Conservation (phyloP, 225 moss, liverwort and hornwort species). For the Marchantia polymorpha region DNA sequence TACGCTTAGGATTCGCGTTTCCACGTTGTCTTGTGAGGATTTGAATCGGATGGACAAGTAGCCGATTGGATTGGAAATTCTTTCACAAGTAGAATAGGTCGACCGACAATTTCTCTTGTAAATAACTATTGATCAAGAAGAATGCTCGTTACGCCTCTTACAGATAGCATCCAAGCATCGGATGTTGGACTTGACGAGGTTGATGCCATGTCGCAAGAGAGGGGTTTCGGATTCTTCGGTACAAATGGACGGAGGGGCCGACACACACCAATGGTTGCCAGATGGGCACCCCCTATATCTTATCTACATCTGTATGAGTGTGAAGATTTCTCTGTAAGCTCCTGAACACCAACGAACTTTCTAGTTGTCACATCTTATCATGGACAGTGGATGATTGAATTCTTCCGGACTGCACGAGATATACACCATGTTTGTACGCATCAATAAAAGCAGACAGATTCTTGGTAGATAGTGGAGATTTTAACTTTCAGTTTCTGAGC, state of each 20-base stretch:
- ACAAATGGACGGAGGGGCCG: conserved; percentile 60
- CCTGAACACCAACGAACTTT: not conserved
- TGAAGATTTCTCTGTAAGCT: conserved; percentile 77
- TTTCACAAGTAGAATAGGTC: not conserved
- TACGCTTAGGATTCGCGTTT: not conserved
- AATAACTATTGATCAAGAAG: not conserved
- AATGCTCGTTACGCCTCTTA: not conserved
- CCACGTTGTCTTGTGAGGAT: too few relatives aligned
- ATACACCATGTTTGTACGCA: too few relatives aligned
- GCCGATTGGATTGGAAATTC: not conserved
- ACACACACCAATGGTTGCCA: conserved; percentile 47
- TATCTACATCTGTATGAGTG: conserved; percentile 93
- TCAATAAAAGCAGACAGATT: too few relatives aligned
- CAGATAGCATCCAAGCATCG: conserved; percentile 61
- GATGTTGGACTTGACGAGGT: conserved; percentile 71
- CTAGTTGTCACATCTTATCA: not conserved
- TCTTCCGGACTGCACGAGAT: too few relatives aligned
- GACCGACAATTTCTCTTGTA: not conserved
- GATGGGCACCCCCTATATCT: conserved; percentile 85
- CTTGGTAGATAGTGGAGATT: too few relatives aligned
- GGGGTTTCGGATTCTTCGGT: conserved; percentile 64
- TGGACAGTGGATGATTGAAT: not conserved
- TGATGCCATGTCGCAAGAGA: conserved; percentile 48
- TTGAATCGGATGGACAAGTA: not conserved
- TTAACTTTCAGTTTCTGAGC: not conserved